A percentile compares a stretch with the other conserved stretches of the same genome.
phyloP scores from a whole-genome alignment of 2,329 filamentous ascomycete genomes.

The Fusarium ambrosium region DNA sequence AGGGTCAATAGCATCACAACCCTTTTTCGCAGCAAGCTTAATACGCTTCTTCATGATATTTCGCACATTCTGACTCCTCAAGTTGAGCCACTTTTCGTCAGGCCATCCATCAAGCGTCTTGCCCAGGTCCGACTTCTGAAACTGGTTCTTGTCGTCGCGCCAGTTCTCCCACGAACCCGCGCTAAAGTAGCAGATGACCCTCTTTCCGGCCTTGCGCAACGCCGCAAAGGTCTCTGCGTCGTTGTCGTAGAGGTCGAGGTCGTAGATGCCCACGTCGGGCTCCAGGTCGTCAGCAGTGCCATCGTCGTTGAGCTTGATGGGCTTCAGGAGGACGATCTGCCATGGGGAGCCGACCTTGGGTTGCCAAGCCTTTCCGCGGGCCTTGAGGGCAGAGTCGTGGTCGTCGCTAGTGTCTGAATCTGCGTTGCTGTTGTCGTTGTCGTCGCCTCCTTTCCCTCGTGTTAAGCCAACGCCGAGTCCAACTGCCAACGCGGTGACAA shows the following conservation, averaged over 20 bases:
- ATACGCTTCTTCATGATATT: slow-evolving; percentile 74
- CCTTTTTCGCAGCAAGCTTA: slow-evolving; percentile 69
- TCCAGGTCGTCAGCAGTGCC: slow-evolving; percentile 43
- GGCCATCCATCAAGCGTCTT: slow-evolving; percentile 72
- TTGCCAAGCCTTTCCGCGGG: slow-evolving; percentile 59
- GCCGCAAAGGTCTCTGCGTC: slow-evolving; percentile 60
- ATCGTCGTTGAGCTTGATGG: slow-evolving; percentile 59
- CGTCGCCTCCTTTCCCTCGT: slow-evolving; percentile 45
- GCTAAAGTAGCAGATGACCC: slow-evolving; percentile 82
- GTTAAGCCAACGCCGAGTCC: slow-evolving; percentile 70
- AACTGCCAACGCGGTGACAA: slow-evolving; percentile 62
- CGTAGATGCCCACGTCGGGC: slow-evolving; percentile 65
- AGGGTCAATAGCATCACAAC: slow-evolving; percentile 77
- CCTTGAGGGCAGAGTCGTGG: slow-evolving; percentile 30
- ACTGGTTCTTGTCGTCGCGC: slow-evolving; percentile 69
- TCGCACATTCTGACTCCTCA: slow-evolving; percentile 69
- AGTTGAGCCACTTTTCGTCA: slow-evolving; percentile 76
- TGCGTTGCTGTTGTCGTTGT: slow-evolving; percentile 43
- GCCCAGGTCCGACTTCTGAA: slow-evolving; percentile 69
- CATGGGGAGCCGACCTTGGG: slow-evolving; percentile 67
- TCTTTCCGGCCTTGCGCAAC: slow-evolving; percentile 68
- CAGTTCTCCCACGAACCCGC: slow-evolving; percentile 77
- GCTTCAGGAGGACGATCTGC: slow-evolving; percentile 71
- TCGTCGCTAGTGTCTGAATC: slow-evolving; percentile 41
- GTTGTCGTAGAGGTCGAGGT: slow-evolving; percentile 70